Base-by-base conservation (phyloP, 257 asterid species). In the Przewalskia tangutica region DNA sequence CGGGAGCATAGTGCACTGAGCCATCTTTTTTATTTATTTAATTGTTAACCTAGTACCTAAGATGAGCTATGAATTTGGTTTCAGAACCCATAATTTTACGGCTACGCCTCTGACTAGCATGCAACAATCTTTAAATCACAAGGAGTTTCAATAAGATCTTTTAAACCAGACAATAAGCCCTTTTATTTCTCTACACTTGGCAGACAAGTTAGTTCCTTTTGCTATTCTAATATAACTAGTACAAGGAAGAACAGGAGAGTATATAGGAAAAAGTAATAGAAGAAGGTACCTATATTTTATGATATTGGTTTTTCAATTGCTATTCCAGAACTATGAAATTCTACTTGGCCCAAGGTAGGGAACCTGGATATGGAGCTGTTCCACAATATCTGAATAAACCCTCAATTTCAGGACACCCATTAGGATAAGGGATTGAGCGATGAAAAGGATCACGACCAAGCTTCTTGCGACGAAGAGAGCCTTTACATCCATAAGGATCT, bases 401-500 rank as follows among this genome's bases (percentile, higher is more conserved):
- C 81, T 88, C 88, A 14, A 95, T 91, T 86, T 95, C 99, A 6
- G 98, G 99, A 60, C 98, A 95, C 9, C 98, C 98, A 68, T 89
- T 92, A 11, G 99, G 99, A 85, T 95, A 94, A 79, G 99, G 99
- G 60, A 95, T 86, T 3, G 98, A 83, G 44, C 99, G 90, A 77
- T 94, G 99, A 84, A 95, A 94, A 17, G 98, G 99, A 75, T 95
- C 97, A 0, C 95, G 97, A 2, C 92, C 93, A 44, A 92, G 85
- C 82, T 92, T 95, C 78, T 95, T 95, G 78, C 86, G 97, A 17
- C 67, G 89, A 84, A 95, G 89, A 4, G 95, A 84, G 51, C 98
- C 97, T 75, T 84, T 68, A 84, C 99, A 95, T 13, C 98, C 98
- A 17, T 89, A 94, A 42, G 97, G 99, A 80, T 95, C 99, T 55